Base-by-base conservation (phyloP, 768 basidiomycete species). In the Termitomyces sp. region DNA sequence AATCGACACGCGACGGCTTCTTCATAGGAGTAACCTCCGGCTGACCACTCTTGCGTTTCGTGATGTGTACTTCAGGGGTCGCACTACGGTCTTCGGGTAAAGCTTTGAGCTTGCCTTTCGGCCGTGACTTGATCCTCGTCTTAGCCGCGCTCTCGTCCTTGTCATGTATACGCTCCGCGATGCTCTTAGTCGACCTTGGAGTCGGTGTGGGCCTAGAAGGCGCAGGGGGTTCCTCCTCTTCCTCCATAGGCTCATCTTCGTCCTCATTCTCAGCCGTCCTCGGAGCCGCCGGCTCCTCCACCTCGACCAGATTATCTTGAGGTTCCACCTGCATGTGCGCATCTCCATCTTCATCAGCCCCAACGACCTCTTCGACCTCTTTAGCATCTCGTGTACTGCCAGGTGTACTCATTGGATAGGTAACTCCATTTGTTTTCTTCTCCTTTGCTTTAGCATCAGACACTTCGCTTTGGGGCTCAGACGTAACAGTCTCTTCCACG, bases 331-430 rank as follows among this genome's bases (percentile, higher is more conserved):
- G 55, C 56, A 61, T 61, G 7, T 35, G 48, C 15, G 45, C 54
- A 42, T 63, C 55, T 36, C 52, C 40, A 20, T 63, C 61, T 8
- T 20, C 59, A 24, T 64, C 68, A 22, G 61, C 59, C 15, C 50
- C 46, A 13, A 71, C 61, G 15, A 64, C 54, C 22, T 68, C 67
- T 35, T 74, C 70, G 1, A 72, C 73, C 65, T 77, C 74, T 48
- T 67, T 64, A 24, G 66, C 67, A 50, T 70, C 69, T 35, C 53
- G 67, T 40, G 68, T 68, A 49, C 70, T 76, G 44, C 61, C 71
- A 46, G 71, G 74, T n/a, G 74, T 75, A 38, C 69, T 70, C 24
- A 63, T 36, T 1, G 71, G 73, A 28, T 51, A 24, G 7, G 28
- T 13, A 18, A 60, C 57, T 22, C 63, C 62, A 42, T 56, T 62